phyloP scores from a whole-genome alignment of 257 asterid genomes.

The Cordia subcordata region DNA sequence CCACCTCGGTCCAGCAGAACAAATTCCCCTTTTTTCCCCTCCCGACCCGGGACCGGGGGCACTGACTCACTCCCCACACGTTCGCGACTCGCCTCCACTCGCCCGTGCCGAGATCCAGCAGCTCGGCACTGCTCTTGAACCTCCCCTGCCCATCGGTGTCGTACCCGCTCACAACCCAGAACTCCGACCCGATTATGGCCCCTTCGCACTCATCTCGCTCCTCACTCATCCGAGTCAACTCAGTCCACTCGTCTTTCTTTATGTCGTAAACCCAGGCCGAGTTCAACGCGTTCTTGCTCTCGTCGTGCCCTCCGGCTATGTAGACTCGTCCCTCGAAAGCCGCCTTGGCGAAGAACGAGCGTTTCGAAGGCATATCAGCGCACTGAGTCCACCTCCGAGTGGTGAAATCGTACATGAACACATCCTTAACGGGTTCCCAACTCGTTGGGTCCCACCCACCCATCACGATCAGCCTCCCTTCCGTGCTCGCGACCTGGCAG shows the following conservation, averaged over 20 bases:
- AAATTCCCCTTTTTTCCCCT: slow-evolving; percentile 31
- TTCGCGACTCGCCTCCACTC: slow-evolving; percentile 60
- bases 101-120: slow-evolving; percentile 32
- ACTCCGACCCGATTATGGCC: slow-evolving; percentile 45
- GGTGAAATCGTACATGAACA: slow-evolving; percentile 64
- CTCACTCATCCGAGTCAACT: slow-evolving; percentile 58
- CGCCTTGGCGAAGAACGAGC: slow-evolving; percentile 76
- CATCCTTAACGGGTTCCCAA: slow-evolving; percentile 79
- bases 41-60: slow-evolving; percentile 75
- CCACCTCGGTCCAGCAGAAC: slow-evolving; percentile 51
- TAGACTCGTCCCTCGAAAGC: slow-evolving; percentile 44
- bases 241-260: slow-evolving; percentile 45
- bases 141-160: slow-evolving; percentile 75
- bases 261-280: slow-evolving; percentile 54
- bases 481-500: slow-evolving; percentile 62
- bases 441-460: slow-evolving; percentile 84
- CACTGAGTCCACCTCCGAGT: slow-evolving; percentile 58
- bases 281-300: slow-evolving; percentile 69
- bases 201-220: slow-evolving; percentile 96
- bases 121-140: slow-evolving; percentile 65
- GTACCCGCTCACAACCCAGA: slow-evolving; percentile 92
- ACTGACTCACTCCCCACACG: slow-evolving; percentile 54
- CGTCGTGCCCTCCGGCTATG: slow-evolving; percentile 94
- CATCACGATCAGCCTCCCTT: slow-evolving; percentile 58
- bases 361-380: slow-evolving; percentile 64